Base-by-base conservation (phyloP, 1,284 basidiomycete species). In the Xerocomus nothofagi region DNA sequence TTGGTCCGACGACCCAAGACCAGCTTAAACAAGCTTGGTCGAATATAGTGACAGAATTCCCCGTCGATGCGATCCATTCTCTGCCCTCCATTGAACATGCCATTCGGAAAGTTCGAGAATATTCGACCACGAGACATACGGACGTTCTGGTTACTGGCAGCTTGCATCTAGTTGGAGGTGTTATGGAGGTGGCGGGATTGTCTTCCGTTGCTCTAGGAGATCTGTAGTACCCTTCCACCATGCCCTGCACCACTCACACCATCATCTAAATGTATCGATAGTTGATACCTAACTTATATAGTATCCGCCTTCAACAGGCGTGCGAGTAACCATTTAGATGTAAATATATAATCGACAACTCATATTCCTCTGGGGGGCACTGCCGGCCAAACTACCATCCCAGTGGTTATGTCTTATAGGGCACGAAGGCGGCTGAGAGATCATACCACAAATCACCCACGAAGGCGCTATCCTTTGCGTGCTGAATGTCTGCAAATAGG, bases 91-190 rank as follows among this genome's bases (percentile, higher is more conserved):
- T 99, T 52, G 87, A 99, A 67, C 88, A 98, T 61, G 91, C 94
- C 1, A 75, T 96, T 14, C 73, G 78, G 36, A 63, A 84, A 38
- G 78, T 91, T 9, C 73, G 81, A 11, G 59, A 68, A n/a, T 58
- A 79, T 21, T 53, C 57, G 3, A 58, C 60, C 15, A 61, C 71
- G 15, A 58, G 49, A 33, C 62, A 60, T 11, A 67, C 80, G 1
- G 76, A 89, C 54, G 84, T 94, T 14, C 76, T 99, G 21, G 93
- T 97, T 1, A 81, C 91, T 2, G 97, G 97, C 4, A 98, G 94
- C 69, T 69, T 99, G 58, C 95, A 97, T 71, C 79, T 99, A 14
- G 88, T 99, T 6, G 97, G 97, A 20, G 97, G 97, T 2, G 77
- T 96, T 9, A 91, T 99, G 62, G 93, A 96, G 63, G 92, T 92